These are phyloP conservation scores for Pseudogymnoascus sp. DNA, from an alignment of 2,329 filamentous ascomycete genomes.

Conservation along the genomic window DNA sequence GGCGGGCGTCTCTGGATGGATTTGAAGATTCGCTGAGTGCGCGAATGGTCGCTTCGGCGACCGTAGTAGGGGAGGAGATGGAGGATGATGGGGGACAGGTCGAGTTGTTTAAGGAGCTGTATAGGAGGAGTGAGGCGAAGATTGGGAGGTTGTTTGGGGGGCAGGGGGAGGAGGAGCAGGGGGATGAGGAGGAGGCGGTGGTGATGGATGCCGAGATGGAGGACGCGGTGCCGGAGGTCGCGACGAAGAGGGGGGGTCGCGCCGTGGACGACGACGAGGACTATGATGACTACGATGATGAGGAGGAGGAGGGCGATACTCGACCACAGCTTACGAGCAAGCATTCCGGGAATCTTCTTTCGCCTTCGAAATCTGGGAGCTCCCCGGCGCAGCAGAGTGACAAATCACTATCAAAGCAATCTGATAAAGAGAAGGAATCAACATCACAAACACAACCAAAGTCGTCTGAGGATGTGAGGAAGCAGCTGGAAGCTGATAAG, in stretches of 20 bases:
- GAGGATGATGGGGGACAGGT: slow-evolving; percentile 63
- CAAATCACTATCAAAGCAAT: slow-evolving; percentile 51
- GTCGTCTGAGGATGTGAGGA: slow-evolving; percentile 78
- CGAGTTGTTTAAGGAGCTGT: slow-evolving; percentile 68
- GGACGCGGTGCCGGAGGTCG: slow-evolving; percentile 37
- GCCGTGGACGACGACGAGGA: slow-evolving; percentile 70
- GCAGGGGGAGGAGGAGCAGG: slow-evolving; percentile 22
- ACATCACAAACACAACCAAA: slow-evolving; percentile 49
- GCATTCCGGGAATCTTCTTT: slow-evolving; percentile 45
- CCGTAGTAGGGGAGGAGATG: slow-evolving; percentile 43
- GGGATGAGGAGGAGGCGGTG: slow-evolving; percentile 38
- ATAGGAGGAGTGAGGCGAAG: slow-evolving; percentile 66
- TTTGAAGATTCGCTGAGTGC: slow-evolving; percentile 24
- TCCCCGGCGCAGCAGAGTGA: slow-evolving; percentile 52
- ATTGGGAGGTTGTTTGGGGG: slow-evolving; percentile 66
- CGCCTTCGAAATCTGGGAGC: slow-evolving; percentile 62
- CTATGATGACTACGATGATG: slow-evolving; percentile 77
- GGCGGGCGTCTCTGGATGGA: slow-evolving; percentile 27
- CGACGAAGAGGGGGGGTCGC: slow-evolving; percentile 63
- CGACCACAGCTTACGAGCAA: slow-evolving; percentile 45
- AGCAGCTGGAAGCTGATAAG: slow-evolving; percentile 86
- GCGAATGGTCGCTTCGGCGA: slow-evolving; percentile 37
- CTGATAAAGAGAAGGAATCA: slow-evolving; percentile 43
- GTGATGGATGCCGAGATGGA: slow-evolving; percentile 46
- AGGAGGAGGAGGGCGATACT: slow-evolving; percentile 59